These are phyloP conservation scores for Solanum ahanhuiri DNA, from an alignment of 257 asterid species.

Conservation along the genomic window DNA sequence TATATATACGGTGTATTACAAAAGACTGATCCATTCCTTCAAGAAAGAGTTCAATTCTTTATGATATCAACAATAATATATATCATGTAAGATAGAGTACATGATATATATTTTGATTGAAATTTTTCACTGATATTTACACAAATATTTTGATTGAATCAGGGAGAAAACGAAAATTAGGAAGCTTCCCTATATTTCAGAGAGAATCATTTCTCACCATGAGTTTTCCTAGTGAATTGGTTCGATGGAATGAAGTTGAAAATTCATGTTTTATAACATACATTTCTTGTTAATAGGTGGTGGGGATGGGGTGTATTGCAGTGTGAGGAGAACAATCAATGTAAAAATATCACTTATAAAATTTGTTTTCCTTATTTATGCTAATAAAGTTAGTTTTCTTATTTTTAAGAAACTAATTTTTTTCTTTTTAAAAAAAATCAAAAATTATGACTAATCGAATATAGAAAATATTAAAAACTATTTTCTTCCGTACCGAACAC, in stretches of 20 bases:
- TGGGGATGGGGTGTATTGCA: not conserved
- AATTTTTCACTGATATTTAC: not conserved
- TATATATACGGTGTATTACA: too few relatives aligned
- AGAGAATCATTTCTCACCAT: not conserved
- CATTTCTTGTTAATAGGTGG: not conserved
- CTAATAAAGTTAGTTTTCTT: not conserved
- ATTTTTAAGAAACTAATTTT: not conserved
- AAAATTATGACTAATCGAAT: rapidly evolving
- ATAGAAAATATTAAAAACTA: too few relatives aligned
- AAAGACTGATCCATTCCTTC: too few relatives aligned
- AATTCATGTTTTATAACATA: not conserved
- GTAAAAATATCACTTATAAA: not conserved
- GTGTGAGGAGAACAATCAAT: too few relatives aligned
- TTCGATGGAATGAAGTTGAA: not conserved
- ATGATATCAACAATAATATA: too few relatives aligned
- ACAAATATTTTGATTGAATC: too few relatives aligned
- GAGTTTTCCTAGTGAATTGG: not conserved
- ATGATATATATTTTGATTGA: too few relatives aligned
- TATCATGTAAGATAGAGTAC: too few relatives aligned
- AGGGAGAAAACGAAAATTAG: rapidly evolving
- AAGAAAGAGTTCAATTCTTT: too few relatives aligned
- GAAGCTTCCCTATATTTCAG: not conserved
- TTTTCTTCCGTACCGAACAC: too few relatives aligned
- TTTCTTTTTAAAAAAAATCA: too few relatives aligned
- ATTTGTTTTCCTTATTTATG: too few relatives aligned